phyloP scores from a whole-genome alignment of 108 stramenopile species.

The Conticribra guillardii region DNA sequence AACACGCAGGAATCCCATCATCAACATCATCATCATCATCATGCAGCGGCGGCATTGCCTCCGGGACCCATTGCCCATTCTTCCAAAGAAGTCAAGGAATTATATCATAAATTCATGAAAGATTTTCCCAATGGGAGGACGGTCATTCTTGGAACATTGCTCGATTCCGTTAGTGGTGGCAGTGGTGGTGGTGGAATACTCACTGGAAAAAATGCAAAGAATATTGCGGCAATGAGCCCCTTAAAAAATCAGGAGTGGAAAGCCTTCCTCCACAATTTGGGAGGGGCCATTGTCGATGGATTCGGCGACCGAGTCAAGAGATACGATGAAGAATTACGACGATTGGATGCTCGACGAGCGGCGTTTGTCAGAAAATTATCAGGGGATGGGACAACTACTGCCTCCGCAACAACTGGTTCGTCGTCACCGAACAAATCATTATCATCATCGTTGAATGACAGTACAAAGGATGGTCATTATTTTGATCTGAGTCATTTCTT shows the following conservation, averaged over 20 bases:
- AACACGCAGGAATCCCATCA: too few relatives aligned
- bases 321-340: conserved; percentile 77
- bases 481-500: conserved; percentile 82
- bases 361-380: conserved; percentile 46
- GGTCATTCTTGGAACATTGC: conserved; percentile 64
- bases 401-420: too few relatives aligned
- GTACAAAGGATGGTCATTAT: conserved; percentile 11
- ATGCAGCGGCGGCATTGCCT: conserved; percentile 35
- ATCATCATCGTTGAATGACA: neutral
- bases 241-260: conserved; percentile 75
- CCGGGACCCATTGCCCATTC: conserved; percentile 47
- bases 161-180: conserved; percentile 23
- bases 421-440: too few relatives aligned
- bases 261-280: conserved; percentile 65
- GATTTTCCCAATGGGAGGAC: conserved; percentile 82
- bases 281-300: conserved; percentile 66
- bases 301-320: conserved; percentile 72
- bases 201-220: neutral
- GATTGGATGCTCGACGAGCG: conserved; percentile 63
- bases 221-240: conserved; percentile 19
- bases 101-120: conserved; percentile 64
- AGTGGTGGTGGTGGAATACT: neutral
- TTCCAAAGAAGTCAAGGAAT: conserved; percentile 57
- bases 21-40: too few relatives aligned
- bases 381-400: too few relatives aligned